Evolutionary conservation across 2,329 filamentous ascomycete species (phyloP).

Genomic region (Aspergillus caelatus): DNA sequence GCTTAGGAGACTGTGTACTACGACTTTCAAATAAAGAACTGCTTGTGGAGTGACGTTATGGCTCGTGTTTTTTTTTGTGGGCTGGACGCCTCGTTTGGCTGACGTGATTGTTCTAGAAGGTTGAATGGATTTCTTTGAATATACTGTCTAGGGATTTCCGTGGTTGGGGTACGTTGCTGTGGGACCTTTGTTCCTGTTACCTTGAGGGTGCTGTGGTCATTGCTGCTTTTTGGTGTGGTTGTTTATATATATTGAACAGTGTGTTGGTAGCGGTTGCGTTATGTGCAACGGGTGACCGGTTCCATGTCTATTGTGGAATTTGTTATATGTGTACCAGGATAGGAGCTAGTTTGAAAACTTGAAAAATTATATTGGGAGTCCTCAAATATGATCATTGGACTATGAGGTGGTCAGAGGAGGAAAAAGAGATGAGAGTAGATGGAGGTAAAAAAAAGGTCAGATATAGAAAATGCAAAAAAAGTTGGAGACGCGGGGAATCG

Average conservation of each 20-base stretch:
- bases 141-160: neutral
- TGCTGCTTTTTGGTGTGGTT: neutral
- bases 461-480: neutral
- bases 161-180: neutral
- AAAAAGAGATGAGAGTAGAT: neutral
- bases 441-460: too few relatives aligned
- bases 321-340: too few relatives aligned
- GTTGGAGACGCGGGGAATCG: conserved; percentile 5
- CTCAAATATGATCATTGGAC: too few relatives aligned
- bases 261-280: neutral
- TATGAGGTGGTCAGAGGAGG: neutral
- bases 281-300: too few relatives aligned
- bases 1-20: neutral
- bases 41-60: neutral
- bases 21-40: too few relatives aligned
- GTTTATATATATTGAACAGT: neutral
- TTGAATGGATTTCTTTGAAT: neutral
- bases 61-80: neutral
- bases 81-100: neutral
- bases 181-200: neutral
- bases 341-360: too few relatives aligned
- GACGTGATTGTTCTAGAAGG: neutral
- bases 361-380: too few relatives aligned
- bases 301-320: too few relatives aligned
- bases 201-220: too few relatives aligned